phyloP scores from a whole-genome alignment of 2,329 filamentous ascomycete genomes.

The Claviceps humidiphila region DNA sequence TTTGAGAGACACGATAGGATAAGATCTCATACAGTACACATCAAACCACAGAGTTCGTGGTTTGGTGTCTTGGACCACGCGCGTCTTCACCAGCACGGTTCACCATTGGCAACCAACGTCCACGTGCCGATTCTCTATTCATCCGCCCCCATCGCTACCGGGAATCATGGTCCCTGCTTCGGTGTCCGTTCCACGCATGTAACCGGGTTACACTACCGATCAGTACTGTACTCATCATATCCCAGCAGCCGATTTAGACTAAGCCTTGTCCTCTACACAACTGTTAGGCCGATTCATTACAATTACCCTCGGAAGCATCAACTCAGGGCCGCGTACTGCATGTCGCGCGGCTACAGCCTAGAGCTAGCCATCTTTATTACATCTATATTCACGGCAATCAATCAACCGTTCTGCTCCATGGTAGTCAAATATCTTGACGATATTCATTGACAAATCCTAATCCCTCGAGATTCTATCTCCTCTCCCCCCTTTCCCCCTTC shows the following conservation, averaged over 20 bases:
- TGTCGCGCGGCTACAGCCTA: neutral
- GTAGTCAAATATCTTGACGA: neutral
- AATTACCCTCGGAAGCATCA: neutral
- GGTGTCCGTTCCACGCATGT: neutral
- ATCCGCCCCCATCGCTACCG: neutral
- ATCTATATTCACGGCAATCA: neutral
- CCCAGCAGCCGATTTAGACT: neutral
- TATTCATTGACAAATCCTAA: neutral
- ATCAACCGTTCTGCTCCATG: neutral
- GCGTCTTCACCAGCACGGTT: neutral
- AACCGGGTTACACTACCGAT: neutral
- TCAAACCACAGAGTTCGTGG: neutral
- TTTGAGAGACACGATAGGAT: neutral
- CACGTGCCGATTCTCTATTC: neutral
- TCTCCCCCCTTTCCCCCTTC: neutral
- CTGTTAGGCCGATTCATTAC: conserved; percentile 2
- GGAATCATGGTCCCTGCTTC: neutral
- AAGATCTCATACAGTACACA: neutral
- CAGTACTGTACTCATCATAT: neutral
- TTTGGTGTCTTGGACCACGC: neutral
- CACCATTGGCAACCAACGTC: neutral
- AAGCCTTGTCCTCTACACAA: neutral
- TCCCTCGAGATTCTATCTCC: neutral
- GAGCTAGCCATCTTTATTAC: neutral
- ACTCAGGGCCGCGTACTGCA: neutral